phyloP scores from a whole-genome alignment of 1,139 yeast species.

The Protomyces inouyei region DNA sequence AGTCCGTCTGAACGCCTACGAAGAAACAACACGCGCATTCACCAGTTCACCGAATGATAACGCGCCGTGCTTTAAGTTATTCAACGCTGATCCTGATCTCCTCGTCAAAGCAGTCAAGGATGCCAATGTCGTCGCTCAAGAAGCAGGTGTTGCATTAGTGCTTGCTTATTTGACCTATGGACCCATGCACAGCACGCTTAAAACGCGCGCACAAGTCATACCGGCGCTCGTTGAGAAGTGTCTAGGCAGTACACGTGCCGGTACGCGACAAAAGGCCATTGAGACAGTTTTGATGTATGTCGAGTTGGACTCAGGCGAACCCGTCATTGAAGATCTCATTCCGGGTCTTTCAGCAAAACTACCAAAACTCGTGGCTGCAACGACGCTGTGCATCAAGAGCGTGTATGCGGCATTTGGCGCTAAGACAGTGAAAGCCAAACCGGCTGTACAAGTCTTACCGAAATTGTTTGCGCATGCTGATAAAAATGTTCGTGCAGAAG shows the following conservation, averaged over 20 bases:
- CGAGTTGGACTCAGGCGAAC: constrained; percentile 62
- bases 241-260: constrained; percentile 66
- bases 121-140: constrained; percentile 88
- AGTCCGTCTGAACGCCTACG: constrained; percentile 76
- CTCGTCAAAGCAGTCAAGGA: constrained; percentile 63
- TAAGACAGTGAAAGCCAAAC: constrained; percentile 55
- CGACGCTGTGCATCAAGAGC: constrained; percentile 53
- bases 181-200: constrained; percentile 45
- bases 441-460: constrained; percentile 56
- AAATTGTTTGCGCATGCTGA: constrained; percentile 83
- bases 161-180: constrained; percentile 58
- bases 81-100: constrained; percentile 49
- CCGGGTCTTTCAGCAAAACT: constrained; percentile 59
- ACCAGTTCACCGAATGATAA: constrained; percentile 52
- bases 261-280: constrained; percentile 61
- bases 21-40: constrained; percentile 55
- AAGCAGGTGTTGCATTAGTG: constrained; percentile 62
- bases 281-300: constrained; percentile 60
- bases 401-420: constrained; percentile 70
- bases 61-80: constrained; percentile 52
- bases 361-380: constrained; percentile 76
- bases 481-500: constrained; percentile 74
- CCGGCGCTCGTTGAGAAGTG: constrained; percentile 56
- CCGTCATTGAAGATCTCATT: constrained; percentile 61
- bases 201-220: constrained; percentile 28